Evolutionary conservation across 345 rosid species (phyloP).

Genomic region (Arabidopsis arenosa): DNA sequence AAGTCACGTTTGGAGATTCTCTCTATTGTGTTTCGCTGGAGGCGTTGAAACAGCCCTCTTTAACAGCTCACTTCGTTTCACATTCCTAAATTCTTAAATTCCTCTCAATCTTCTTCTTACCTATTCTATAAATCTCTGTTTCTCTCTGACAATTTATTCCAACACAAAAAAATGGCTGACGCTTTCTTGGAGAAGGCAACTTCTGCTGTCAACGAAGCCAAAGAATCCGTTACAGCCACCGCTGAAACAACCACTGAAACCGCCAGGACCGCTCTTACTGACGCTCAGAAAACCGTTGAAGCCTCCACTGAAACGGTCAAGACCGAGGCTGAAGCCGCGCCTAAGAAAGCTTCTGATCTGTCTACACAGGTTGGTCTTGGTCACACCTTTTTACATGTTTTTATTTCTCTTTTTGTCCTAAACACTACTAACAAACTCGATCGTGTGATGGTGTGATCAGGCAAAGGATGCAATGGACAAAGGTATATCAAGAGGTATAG

Average conservation of each 20-base stretch:
- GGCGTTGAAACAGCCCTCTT: slow-evolving; percentile 43
- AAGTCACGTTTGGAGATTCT: slow-evolving; percentile 42
- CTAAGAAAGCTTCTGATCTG: slow-evolving; percentile 29
- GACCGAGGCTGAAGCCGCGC: slow-evolving; percentile 31
- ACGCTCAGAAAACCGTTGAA: slow-evolving; percentile 36
- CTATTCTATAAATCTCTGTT: slow-evolving; percentile 34
- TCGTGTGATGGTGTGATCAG: slow-evolving; percentile 24
- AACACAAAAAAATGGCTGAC: slow-evolving; percentile 16
- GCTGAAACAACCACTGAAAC: slow-evolving; percentile 34
- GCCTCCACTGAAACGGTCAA: slow-evolving; percentile 38
- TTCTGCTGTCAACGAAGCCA: slow-evolving; percentile 38
- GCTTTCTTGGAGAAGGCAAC: slow-evolving; percentile 30
- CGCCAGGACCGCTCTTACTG: slow-evolving; percentile 25
- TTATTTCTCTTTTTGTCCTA: not conserved
- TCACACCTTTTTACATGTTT: slow-evolving; percentile 7
- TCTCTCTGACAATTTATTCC: slow-evolving; percentile 30
- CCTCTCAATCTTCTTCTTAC: slow-evolving; percentile 24
- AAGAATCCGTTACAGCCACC: slow-evolving; percentile 30
- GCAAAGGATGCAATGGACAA: slow-evolving; percentile 38
- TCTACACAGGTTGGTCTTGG: slow-evolving; percentile 36
- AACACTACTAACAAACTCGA: not conserved
- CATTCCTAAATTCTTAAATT: slow-evolving; percentile 38
- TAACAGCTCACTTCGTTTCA: slow-evolving; percentile 46
- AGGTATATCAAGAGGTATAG: slow-evolving; percentile 38
- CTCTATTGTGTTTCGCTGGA: slow-evolving; percentile 41